Evolutionary conservation across 768 basidiomycete species (phyloP), one percentile per base, ranked within the genome.

Genomic region (Leccinum incarnatum): DNA sequence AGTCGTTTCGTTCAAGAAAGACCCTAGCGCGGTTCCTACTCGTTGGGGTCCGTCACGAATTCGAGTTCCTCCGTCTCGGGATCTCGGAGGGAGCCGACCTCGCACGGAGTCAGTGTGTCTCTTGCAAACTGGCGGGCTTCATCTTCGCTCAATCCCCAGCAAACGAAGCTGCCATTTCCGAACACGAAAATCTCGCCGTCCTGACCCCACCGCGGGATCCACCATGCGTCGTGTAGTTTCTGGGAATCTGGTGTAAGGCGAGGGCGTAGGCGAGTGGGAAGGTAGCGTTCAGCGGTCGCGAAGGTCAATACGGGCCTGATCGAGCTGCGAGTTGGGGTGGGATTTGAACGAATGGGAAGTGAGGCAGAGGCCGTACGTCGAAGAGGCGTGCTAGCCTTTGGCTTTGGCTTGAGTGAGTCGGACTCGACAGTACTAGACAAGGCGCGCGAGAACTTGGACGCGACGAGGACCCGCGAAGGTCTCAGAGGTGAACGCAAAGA

Each of bases 141-240:
- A 9, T 79, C 79, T 71, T 95, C 91, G 14, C 79, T 82, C 55
- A 95, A 73, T 5, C 93, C 93, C 94, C 94, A 97, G 65, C 87
- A 93, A 6, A 97, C 95, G 58, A 93, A 88, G 63, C 85, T 91
- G 3, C 94, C 94, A 63, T 92, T 93, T 19, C 82, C 80, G 70
- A 97, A 97, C 12, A 97, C 81, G 71, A 95, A 96, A 11, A 94
- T 77, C 71, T 97, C 95, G 15, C 93, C 94, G 56, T 85, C 79
- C 21, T 75, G 69, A 0, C 82, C 82, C 85, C 88, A 91, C 58
- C 78, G 80, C 34, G 90, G 87, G 23, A 92, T 77, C 89, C 89
- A 93, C 81, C 85, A 88, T 8, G 88, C 80, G 53, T 92, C 91
- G 55, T 93, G 88, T 46, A 90, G 77, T 23, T 80, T 78, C 61